Evolutionary conservation across 345 rosid species (phyloP).

Genomic region (Dipteronia dyeriana): DNA sequence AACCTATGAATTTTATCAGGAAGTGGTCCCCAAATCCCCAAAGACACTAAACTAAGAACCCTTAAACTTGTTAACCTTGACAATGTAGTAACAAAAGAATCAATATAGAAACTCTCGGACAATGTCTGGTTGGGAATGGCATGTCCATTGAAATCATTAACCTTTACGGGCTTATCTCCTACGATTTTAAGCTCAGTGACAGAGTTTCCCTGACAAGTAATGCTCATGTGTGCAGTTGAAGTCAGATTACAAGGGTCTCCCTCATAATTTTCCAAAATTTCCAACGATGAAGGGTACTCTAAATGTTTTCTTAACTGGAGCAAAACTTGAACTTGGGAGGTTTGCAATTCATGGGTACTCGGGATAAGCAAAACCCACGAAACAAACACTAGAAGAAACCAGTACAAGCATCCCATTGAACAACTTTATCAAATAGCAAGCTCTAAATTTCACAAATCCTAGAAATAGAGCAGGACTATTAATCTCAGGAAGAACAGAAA

Average conservation of each 20-base stretch:
- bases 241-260: conserved; percentile 71
- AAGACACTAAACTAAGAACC: conserved; percentile 73
- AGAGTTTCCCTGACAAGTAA: conserved; percentile 60
- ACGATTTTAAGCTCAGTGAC: conserved; percentile 78
- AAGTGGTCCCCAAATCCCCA: conserved; percentile 90
- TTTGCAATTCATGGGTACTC: conserved; percentile 54
- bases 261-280: conserved; percentile 56
- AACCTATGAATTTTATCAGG: conserved; percentile 88
- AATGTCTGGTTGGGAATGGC: conserved; percentile 67
- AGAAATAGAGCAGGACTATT: conserved; percentile 19
- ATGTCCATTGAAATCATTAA: conserved; percentile 55
- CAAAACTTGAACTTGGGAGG: conserved; percentile 62
- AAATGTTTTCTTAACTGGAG: conserved; percentile 81
- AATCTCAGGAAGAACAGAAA: conserved; percentile 22
- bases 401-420: conserved; percentile 41
- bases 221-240: conserved; percentile 55
- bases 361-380: conserved; percentile 42
- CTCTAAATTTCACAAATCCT: conserved; percentile 26
- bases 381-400: conserved; percentile 40
- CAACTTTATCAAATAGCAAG: conserved; percentile 26
- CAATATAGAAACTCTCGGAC: conserved; percentile 68
- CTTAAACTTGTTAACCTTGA: conserved; percentile 79
- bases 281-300: conserved; percentile 72
- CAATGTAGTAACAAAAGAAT: conserved; percentile 80
- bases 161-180: conserved; percentile 69